Conservation (phyloP, 768 basidiomycete genomes). For the Trametes villosa region DNA sequence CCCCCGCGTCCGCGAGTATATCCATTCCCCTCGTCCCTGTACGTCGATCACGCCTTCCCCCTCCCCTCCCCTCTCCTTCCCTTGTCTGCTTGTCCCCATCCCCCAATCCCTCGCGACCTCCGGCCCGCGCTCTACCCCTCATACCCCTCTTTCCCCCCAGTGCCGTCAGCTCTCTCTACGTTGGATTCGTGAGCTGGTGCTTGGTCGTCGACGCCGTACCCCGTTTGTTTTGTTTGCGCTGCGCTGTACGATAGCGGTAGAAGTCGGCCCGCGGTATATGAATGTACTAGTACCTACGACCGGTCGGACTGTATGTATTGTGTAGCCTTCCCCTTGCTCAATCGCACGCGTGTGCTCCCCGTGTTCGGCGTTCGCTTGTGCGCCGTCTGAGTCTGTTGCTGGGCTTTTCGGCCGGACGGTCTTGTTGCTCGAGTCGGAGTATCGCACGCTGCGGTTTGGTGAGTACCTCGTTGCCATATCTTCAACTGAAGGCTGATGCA, state of each 20-base stretch:
- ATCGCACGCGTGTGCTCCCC: neutral
- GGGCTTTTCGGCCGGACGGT: no score
- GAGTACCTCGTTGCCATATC: no score
- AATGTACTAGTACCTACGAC: constrained; percentile 13
- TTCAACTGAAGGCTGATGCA: no score
- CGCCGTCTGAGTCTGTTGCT: no score
- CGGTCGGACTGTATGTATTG: constrained; percentile 10
- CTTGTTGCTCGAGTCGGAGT: no score
- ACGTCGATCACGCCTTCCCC: neutral
- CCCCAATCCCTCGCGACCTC: neutral
- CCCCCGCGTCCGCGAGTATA: neutral
- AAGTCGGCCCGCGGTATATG: constrained; percentile 8
- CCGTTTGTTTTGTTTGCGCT: neutral
- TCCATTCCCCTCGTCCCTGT: neutral
- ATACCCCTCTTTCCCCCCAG: neutral
- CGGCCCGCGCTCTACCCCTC: neutral
- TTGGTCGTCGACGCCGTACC: constrained; percentile 4
- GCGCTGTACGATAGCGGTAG: constrained; percentile 12
- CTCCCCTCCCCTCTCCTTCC: neutral
- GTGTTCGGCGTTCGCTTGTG: neutral
- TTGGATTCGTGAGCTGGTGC: constrained; percentile 21
- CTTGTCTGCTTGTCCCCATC: neutral
- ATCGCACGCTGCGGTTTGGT: no score
- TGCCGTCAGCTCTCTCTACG: constrained; percentile 14
- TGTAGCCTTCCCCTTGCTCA: neutral